Base-by-base conservation (phyloP, 345 rosid species). In the Gossypium turneri region DNA sequence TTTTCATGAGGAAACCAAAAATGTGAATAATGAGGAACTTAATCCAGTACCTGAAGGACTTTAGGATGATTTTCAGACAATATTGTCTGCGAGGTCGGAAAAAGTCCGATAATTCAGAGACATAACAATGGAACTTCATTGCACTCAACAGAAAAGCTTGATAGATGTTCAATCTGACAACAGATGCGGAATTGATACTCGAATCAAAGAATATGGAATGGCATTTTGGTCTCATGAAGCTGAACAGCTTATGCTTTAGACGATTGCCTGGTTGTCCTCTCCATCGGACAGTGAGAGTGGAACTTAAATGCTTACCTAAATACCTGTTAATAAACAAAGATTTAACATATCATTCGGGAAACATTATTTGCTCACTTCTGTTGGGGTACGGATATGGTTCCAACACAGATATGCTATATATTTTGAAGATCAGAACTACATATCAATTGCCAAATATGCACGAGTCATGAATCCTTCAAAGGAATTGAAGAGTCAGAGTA, bases 81-180 rank as follows among this genome's bases (percentile, higher is more conserved):
- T 56, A 76, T 61, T 51, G 76, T 24, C 90, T 73, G 2, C 43
- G 51, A 53, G 88, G 76, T 76, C 81, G 83, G 89, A 90, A 88
- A 51, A 85, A 79, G 77, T 80, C 78, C 3, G 86, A 86, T 78
- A 90, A 67, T 59, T 87, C 88, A 9, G 85, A 79, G 43, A 85
- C 73, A 72, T 88, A 88, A 78, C 97, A 87, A 64, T 89, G 97
- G 77, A 84, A 90, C 76, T 92, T 94, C 97, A 94, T 92, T 20
- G 97, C 97, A 77, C 89, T 84, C 73, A 92, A 69, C 81, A 94
- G 72, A 75, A 94, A 90, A 59, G 82, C 81, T 84, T 94, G 97
- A 81, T 89, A 92, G 84, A 90, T 81, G 78, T 94, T 94, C 81
- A 94, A 77, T 86, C 92, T 85, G 58, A 88, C 88, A 25, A 87